Evolutionary conservation across 208 protist genomes (phyloP).

Genomic region (Trypanosoma vivax): DNA sequence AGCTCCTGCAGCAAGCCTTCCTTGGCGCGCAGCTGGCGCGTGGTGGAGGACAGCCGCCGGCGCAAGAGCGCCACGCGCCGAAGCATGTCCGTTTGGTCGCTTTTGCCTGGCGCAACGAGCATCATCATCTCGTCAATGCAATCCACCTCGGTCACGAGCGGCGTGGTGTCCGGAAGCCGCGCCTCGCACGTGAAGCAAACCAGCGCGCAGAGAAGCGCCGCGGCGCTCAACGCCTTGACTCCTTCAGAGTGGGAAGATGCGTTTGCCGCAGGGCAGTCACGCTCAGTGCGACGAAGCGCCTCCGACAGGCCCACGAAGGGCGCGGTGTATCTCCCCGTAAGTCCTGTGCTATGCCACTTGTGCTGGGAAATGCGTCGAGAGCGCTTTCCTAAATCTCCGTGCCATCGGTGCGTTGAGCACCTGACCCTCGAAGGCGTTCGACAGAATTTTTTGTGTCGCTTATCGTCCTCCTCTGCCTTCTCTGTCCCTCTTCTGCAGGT

Average conservation of each 20-base stretch:
- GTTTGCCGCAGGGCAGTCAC: not conserved
- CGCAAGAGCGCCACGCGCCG: conserved; percentile 71
- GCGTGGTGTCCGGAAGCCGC: conserved; percentile 62
- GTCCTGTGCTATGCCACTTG: too few species aligned
- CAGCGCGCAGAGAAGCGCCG: conserved; percentile 38
- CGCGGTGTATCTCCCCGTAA: too few species aligned
- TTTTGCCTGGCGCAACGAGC: conserved; percentile 67
- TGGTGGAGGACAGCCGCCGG: conserved; percentile 58
- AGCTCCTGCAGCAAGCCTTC: conserved; percentile 70
- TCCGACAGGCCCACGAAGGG: conserved; percentile 52
- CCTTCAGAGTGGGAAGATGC: too few species aligned
- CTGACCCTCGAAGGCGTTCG: too few species aligned
- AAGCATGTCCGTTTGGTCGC: conserved; percentile 79
- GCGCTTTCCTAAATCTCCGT: too few species aligned
- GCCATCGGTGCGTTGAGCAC: too few species aligned
- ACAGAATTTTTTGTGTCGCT: too few species aligned
- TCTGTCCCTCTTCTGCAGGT: too few species aligned
- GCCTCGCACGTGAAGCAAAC: conserved; percentile 58
- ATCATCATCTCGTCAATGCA: conserved; percentile 86
- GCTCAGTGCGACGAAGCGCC: conserved; percentile 30
- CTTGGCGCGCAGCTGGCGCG: conserved; percentile 59
- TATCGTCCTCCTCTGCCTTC: too few species aligned
- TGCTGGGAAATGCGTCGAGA: too few species aligned
- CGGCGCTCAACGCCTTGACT: too few species aligned
- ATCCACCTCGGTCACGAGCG: conserved; percentile 75